Evolutionary conservation across 257 asterid species (phyloP).

Genomic region (Nyctanthes arbortristis): DNA sequence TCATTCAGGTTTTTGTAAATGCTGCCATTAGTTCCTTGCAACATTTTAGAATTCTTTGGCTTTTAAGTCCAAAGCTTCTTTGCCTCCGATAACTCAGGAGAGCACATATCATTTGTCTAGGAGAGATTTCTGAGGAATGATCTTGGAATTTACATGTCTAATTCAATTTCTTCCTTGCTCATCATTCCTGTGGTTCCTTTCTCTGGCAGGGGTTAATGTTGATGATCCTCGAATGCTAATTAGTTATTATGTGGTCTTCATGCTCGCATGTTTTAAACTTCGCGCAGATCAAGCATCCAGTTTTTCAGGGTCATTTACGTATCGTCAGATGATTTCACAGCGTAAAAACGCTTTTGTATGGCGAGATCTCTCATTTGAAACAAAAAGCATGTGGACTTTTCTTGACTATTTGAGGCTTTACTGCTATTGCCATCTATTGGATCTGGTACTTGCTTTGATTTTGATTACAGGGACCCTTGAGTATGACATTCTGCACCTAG

Average conservation of each 20-base stretch:
- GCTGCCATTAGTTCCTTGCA: background rate
- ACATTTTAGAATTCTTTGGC: background rate
- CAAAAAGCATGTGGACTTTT: constrained; percentile 98
- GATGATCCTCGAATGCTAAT: constrained; percentile 95
- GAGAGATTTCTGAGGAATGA: background rate
- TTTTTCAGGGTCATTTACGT: constrained; percentile 77
- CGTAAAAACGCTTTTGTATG: constrained; percentile 85
- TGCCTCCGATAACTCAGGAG: background rate
- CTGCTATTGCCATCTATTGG: constrained; percentile 98
- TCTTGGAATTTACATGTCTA: background rate
- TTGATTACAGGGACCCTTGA: constrained; percentile 93
- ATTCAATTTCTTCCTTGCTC: background rate
- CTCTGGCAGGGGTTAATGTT: constrained; percentile 69
- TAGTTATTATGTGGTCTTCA: constrained; percentile 84
- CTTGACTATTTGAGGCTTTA: constrained; percentile 93
- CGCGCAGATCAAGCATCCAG: constrained; percentile 79
- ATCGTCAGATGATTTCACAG: constrained; percentile 81
- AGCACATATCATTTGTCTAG: background rate
- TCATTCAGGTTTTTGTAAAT: background rate
- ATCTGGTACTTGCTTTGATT: constrained; percentile 90
- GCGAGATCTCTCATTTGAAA: constrained; percentile 96
- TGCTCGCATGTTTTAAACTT: constrained; percentile 87
- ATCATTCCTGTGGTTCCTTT: constrained; percentile 11
- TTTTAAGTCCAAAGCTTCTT: background rate
- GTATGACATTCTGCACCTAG: constrained; percentile 94